These are phyloP conservation scores for Solanum stenotomum DNA, from an alignment of 257 asterid species.

Conservation along the genomic window DNA sequence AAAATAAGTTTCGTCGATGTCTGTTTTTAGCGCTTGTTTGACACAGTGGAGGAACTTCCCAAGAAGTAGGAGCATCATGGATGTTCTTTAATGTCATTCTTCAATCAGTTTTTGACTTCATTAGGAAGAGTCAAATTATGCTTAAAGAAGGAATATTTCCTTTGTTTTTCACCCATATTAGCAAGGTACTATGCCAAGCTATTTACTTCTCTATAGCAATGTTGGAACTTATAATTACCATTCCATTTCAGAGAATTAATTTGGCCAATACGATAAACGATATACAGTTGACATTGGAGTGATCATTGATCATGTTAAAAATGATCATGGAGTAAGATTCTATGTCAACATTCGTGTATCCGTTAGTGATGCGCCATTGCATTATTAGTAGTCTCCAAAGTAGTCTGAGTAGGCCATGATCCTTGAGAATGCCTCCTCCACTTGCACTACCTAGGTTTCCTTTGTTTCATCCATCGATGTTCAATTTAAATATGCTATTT, in stretches of 20 bases:
- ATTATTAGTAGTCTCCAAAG: neutral
- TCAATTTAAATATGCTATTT: neutral
- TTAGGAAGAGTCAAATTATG: neutral
- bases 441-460: neutral
- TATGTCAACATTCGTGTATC: neutral
- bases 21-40: no score
- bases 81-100: neutral
- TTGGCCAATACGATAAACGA: neutral
- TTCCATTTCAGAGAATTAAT: neutral
- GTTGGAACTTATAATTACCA: neutral
- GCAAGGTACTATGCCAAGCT: neutral
- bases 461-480: neutral
- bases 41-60: no score
- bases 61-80: no score
- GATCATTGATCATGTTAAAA: neutral
- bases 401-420: neutral
- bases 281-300: neutral
- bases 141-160: no score
- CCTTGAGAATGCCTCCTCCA: neutral
- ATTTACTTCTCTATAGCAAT: neutral
- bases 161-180: no score
- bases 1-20: no score
- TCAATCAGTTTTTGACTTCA: neutral
- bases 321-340: neutral
- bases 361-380: neutral